Base-by-base conservation (phyloP, 2,329 filamentous ascomycete genomes). In the Pochonia chlamydosporia region DNA sequence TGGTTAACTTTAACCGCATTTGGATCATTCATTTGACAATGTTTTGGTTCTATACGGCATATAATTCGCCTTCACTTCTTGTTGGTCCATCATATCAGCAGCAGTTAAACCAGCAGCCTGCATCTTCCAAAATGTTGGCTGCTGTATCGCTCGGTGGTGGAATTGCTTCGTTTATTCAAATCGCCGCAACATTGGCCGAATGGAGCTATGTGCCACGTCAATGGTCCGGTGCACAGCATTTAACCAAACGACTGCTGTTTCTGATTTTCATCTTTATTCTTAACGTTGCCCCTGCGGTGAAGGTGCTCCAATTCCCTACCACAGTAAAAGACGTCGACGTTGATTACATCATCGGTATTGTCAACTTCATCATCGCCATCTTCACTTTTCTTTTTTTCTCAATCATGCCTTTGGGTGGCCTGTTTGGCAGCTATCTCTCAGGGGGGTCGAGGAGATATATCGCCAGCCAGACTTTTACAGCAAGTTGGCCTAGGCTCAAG, bases 1-100 rank as follows among this genome's bases (percentile, higher is more conserved):
- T 97, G 48, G 87, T 92, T 67, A 99, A 99, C 75, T 99, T 99
- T 81, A 99, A 97, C 75, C 92, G 93, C 68, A 97, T 99, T 62
- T 99, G 93, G 93, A 82, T 99, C 61, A 96, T 99, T 53, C 93
- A 99, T 64, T 65, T 99, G 57, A 87, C 85, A 41, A 79, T 89
- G 67, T 99, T 93, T 78, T 99, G 93, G 93, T 97, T 97, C 71
- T 99, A 92, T 74, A 96, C 90, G 3, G 76, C 91, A 1, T 87
- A 84, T 75, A 97, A 97, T 73, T 85, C 89, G 5, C 89, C 90
- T 0, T 89, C 88, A 20, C 74, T 99, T 2, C 84, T 96, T 56
- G 89, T 89, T n/a, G 74, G 79, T 40, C 58, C 68, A 14, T 65
- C 79, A 47, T 99, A 97, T 66, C 74, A 95, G 63, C 93, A 97